Base-by-base conservation (phyloP, 768 basidiomycete species). In the Tubosaeta sp. region DNA sequence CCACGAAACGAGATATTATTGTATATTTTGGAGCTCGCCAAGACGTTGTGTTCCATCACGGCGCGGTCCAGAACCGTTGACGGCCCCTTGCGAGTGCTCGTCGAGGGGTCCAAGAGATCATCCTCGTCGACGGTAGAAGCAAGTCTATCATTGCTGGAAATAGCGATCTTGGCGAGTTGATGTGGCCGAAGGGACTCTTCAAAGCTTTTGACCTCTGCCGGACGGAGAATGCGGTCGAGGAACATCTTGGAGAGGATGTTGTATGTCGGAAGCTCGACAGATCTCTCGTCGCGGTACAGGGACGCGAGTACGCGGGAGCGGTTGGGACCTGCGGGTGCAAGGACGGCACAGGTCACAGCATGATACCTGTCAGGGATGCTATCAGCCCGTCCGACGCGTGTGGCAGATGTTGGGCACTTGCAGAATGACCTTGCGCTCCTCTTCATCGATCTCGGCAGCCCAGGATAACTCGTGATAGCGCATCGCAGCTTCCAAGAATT, bases 181-280 rank as follows among this genome's bases (percentile, higher is more conserved):
- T 99, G 96, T 14, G 87, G 82, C 59, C 88, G 87, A 46, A 99
- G 81, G 3, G 84, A 86, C 39, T 76, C 77, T 67, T 94, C 91
- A 65, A 99, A 99, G 43, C 86, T 85, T 64, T 89, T 84, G 49
- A 98, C 81, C 71, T 99, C 95, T 40, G 81, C 76, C 1, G 93
- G 79, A 39, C 94, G 87, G 44, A 99, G 81, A 65, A 99, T 97
- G 58, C 93, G 94, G 65, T 98, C 96, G 55, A 98, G 84, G 71
- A 96, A 94, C 95, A 98, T 98, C 67, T 97, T 97, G 32, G 88
- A 85, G 22, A 99, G 82, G 66, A 99, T 94, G 63, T 90, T 88
- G 73, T 85, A 87, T 12, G 87, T 85, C 7, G 86, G 79, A 3
- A 95, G 82, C 21, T 89, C 82, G 24, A 76, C 62, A 0, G 91